Percentiles rank a stretch among this genome's conserved stretches.
These are phyloP conservation scores for Bimuria novae-zelandiae DNA, from an alignment of 2,329 filamentous ascomycete genomes.

Conservation along the genomic window DNA sequence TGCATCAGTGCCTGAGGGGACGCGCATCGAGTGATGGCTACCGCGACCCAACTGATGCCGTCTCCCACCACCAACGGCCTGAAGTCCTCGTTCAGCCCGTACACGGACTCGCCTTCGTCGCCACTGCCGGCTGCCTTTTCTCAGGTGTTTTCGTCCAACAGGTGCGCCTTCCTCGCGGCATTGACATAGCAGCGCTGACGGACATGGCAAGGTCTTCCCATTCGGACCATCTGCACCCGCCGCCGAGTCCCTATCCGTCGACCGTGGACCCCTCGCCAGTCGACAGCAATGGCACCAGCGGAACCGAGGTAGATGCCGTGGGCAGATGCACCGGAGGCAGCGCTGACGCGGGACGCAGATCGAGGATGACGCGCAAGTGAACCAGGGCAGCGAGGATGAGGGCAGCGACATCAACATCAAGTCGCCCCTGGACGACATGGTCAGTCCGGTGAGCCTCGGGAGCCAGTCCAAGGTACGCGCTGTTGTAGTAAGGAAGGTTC, in stretches of 20 bases:
- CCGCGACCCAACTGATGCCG: slow-evolving; percentile 52
- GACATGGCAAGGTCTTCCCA: slow-evolving; percentile 48
- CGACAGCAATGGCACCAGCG: slow-evolving; percentile 81
- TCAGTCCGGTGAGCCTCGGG: slow-evolving; percentile 40
- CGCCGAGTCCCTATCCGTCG: slow-evolving; percentile 60
- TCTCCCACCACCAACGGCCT: slow-evolving; percentile 44
- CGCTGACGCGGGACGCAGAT: slow-evolving; percentile 54
- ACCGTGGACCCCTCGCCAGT: slow-evolving; percentile 80
- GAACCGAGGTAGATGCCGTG: slow-evolving; percentile 61
- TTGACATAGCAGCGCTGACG: slow-evolving; percentile 30
- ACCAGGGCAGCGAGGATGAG: slow-evolving; percentile 47
- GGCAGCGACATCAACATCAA: slow-evolving; percentile 47
- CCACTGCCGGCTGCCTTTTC: slow-evolving; percentile 54
- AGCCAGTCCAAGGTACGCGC: slow-evolving; percentile 36
- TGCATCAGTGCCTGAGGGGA: slow-evolving; percentile 22
- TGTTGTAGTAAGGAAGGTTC: background rate
- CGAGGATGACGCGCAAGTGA: slow-evolving; percentile 75
- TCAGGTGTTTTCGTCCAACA: slow-evolving; percentile 47
- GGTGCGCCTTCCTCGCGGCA: slow-evolving; percentile 38
- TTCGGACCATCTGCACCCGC: slow-evolving; percentile 53
- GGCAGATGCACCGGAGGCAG: slow-evolving; percentile 1
- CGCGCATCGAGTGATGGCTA: slow-evolving; percentile 42
- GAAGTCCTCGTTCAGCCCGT: slow-evolving; percentile 56
- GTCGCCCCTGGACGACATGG: slow-evolving; percentile 44
- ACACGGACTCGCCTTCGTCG: slow-evolving; percentile 56